Percentiles rank a stretch among this genome's conserved stretches.
phyloP scores from a whole-genome alignment of 768 basidiomycete genomes.

The Kwoniella sp. region DNA sequence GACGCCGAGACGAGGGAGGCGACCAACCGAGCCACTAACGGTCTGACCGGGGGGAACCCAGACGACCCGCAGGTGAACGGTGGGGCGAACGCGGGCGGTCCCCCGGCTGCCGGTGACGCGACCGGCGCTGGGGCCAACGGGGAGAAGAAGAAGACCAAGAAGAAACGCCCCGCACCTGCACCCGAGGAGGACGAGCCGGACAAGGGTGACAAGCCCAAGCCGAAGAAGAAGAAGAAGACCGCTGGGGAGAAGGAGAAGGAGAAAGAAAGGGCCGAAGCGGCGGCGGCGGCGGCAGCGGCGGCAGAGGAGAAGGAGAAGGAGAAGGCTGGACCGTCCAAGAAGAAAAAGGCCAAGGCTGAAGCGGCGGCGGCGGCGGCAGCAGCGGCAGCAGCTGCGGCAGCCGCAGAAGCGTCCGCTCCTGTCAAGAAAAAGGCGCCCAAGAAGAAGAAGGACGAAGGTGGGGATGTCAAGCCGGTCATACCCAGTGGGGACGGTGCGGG shows the following conservation, averaged over 20 bases:
- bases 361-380: too few species aligned
- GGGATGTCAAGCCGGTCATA: too few species aligned
- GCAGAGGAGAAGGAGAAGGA: neutral
- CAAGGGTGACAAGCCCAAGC: conserved; percentile 34
- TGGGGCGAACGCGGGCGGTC: neutral
- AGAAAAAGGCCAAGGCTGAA: neutral
- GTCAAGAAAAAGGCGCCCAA: neutral
- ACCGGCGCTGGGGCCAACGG: conserved; percentile 1
- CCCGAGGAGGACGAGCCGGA: conserved; percentile 13
- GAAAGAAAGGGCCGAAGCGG: neutral
- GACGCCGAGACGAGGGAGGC: conserved; percentile 22
- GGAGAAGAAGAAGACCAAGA: conserved; percentile 29
- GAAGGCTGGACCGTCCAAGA: neutral
- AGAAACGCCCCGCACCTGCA: conserved; percentile 22
- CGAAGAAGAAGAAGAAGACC: conserved; percentile 27
- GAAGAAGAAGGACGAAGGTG: neutral
- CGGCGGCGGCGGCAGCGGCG: neutral
- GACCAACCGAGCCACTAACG: conserved; percentile 12
- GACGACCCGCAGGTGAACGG: conserved; percentile 2
- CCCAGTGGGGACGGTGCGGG: too few species aligned
- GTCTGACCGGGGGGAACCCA: conserved; percentile 6
- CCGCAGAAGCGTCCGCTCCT: neutral
- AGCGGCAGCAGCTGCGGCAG: neutral
- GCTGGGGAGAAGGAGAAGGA: conserved; percentile 7
- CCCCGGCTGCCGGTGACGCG: too few species aligned